phyloP scores from a whole-genome alignment of 2,329 filamentous ascomycete genomes.

The Fusarium equiseti region DNA sequence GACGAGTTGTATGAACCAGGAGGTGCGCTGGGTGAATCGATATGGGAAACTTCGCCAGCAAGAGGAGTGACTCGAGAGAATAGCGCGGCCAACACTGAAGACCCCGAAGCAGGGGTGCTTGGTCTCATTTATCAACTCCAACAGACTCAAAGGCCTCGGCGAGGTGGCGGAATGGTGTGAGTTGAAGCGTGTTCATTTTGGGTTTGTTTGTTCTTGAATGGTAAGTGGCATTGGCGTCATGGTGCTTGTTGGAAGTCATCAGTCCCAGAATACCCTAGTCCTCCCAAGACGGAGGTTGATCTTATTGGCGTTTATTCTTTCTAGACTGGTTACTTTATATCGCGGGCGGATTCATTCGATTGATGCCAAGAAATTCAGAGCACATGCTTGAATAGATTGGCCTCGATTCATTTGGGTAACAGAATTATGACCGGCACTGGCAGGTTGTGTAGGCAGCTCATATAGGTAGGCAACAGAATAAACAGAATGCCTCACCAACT shows the following conservation, averaged over 20 bases:
- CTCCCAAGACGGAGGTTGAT: neutral
- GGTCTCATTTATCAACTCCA: slow-evolving; percentile 70
- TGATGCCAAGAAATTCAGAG: neutral
- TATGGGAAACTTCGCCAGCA: slow-evolving; percentile 69
- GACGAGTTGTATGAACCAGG: slow-evolving; percentile 64
- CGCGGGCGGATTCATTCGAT: neutral
- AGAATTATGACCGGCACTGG: neutral
- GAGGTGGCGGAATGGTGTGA: slow-evolving; percentile 56
- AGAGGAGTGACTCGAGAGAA: slow-evolving; percentile 65
- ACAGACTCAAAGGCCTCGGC: slow-evolving; percentile 66
- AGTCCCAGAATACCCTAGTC: neutral
- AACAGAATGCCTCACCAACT: neutral
- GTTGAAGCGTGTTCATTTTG: slow-evolving; percentile 15
- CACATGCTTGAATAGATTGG: neutral
- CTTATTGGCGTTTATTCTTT: slow-evolving; percentile 1
- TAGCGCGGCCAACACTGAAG: slow-evolving; percentile 60
- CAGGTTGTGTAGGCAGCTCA: neutral
- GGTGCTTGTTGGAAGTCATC: slow-evolving; percentile 16
- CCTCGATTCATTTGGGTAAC: neutral
- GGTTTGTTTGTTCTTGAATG: neutral
- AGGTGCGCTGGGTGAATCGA: slow-evolving; percentile 67
- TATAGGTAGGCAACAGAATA: neutral
- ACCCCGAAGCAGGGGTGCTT: slow-evolving; percentile 66
- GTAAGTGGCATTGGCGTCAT: slow-evolving; percentile 13
- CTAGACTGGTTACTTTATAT: slow-evolving; percentile 16